Conservation (phyloP, 768 basidiomycete species). For the Suillus decipiens region DNA sequence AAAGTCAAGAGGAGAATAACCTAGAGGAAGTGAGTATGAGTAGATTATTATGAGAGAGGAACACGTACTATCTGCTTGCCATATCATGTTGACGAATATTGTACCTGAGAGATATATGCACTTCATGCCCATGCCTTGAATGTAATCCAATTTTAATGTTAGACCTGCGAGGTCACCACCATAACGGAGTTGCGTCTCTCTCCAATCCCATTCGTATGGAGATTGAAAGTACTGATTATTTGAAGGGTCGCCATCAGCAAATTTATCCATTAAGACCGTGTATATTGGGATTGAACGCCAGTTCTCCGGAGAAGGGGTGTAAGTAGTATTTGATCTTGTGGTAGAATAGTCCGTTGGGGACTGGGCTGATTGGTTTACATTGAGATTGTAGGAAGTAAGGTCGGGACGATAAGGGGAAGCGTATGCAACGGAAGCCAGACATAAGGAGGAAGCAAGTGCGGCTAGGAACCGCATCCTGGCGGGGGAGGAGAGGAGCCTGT, state of each 20-base stretch:
- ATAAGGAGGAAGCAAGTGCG: conserved; percentile 27
- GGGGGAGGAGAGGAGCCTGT: not conserved
- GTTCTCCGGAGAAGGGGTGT: conserved; percentile 79
- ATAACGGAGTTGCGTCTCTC: conserved; percentile 86
- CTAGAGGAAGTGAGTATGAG: conserved; percentile 38
- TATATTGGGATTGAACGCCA: conserved; percentile 85
- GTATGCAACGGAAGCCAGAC: conserved; percentile 39
- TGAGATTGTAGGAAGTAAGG: conserved; percentile 76
- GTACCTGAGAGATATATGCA: conserved; percentile 93
- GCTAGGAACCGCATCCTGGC: conserved; percentile 48
- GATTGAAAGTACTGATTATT: conserved; percentile 91
- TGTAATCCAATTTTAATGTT: conserved; percentile 74
- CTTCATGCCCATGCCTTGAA: conserved; percentile 84
- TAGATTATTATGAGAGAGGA: conserved; percentile 1
- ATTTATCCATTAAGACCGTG: conserved; percentile 88
- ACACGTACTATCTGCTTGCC: conserved; percentile 85
- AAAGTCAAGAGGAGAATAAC: conserved; percentile 93
- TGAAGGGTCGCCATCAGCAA: conserved; percentile 87
- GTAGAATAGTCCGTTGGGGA: conserved; percentile 66
- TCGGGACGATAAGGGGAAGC: conserved; percentile 71
- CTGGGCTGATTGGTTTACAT: conserved; percentile 71
- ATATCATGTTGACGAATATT: conserved; percentile 93
- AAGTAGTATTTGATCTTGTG: conserved; percentile 60
- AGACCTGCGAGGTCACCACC: conserved; percentile 90
- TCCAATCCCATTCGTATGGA: conserved; percentile 79